These are phyloP conservation scores for Calonectria ilicicola DNA, from an alignment of 2,329 filamentous ascomycete genomes.

Conservation along the genomic window DNA sequence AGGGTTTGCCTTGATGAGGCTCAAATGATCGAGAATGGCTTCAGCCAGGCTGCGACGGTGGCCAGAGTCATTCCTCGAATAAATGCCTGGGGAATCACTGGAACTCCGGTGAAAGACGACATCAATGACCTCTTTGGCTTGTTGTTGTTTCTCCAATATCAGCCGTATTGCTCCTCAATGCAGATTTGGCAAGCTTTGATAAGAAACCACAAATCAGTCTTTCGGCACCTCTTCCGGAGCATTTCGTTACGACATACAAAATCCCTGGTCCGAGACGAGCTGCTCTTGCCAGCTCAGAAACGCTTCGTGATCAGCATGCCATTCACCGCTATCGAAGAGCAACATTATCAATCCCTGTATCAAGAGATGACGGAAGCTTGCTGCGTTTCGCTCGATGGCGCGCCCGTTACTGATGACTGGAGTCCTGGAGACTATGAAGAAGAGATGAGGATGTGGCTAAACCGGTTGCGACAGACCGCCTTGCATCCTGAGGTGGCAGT, in stretches of 20 bases:
- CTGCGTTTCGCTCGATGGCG: slow-evolving; percentile 73
- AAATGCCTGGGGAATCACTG: slow-evolving; percentile 93
- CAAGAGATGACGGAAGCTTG: slow-evolving; percentile 79
- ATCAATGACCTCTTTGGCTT: slow-evolving; percentile 83
- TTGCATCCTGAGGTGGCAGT: slow-evolving; percentile 86
- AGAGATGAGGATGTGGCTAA: slow-evolving; percentile 83
- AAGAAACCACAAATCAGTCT: slow-evolving; percentile 69
- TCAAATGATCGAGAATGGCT: slow-evolving; percentile 93
- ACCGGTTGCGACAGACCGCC: slow-evolving; percentile 82
- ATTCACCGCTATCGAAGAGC: slow-evolving; percentile 90
- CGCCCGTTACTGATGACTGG: slow-evolving; percentile 72
- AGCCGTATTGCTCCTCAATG: slow-evolving; percentile 77
- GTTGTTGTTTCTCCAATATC: slow-evolving; percentile 82
- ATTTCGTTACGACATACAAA: slow-evolving; percentile 91
- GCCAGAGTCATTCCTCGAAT: slow-evolving; percentile 83
- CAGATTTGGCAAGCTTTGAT: slow-evolving; percentile 78
- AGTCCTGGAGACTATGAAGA: slow-evolving; percentile 73
- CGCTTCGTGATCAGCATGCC: slow-evolving; percentile 90
- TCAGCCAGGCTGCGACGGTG: slow-evolving; percentile 84
- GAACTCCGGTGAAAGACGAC: slow-evolving; percentile 85
- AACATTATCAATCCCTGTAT: slow-evolving; percentile 85
- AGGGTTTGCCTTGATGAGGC: slow-evolving; percentile 82
- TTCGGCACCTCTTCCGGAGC: slow-evolving; percentile 75
- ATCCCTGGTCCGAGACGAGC: slow-evolving; percentile 80
- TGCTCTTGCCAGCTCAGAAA: slow-evolving; percentile 84